Conservation (phyloP, 202 grass and related monocot genomes). For the Schoenoplectus triqueter region DNA sequence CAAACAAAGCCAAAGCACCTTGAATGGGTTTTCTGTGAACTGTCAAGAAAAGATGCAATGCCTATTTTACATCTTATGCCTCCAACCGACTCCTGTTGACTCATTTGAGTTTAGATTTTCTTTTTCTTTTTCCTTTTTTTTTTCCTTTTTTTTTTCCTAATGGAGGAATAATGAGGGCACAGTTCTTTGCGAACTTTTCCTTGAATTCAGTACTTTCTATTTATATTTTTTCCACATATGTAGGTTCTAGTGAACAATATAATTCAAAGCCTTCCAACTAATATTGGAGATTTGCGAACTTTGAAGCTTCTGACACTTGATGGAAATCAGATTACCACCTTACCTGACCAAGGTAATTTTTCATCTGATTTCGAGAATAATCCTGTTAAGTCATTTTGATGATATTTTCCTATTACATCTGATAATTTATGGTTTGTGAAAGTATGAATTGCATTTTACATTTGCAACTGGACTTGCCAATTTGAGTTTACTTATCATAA, state of each 20-base stretch:
- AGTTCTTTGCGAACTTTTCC: conserved; percentile 14
- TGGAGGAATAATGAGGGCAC: conserved; percentile 38
- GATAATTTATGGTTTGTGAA: background rate
- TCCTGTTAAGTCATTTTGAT: no score
- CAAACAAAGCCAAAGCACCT: background rate
- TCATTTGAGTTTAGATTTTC: background rate
- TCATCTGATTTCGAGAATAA: background rate
- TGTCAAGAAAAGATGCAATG: background rate
- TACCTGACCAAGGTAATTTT: conserved; percentile 94
- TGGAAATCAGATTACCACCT: conserved; percentile 70
- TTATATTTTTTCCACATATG: conserved; percentile 45
- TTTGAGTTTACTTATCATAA: background rate
- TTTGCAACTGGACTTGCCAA: background rate
- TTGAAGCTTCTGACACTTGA: conserved; percentile 90
- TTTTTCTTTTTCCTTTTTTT: background rate
- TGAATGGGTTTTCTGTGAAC: background rate
- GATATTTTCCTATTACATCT: background rate
- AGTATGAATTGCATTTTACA: background rate
- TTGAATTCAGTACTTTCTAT: conserved; percentile 29
- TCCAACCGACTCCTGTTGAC: background rate
- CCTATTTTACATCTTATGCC: background rate
- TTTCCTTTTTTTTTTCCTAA: background rate
- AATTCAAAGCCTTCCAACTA: conserved; percentile 74
- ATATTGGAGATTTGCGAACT: conserved; percentile 74
- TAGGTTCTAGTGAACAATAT: conserved; percentile 89